Percentiles rank a stretch among this genome's conserved stretches.
Evolutionary conservation across 2,329 filamentous ascomycete species (phyloP).

Genomic region (Apiospora aurea): DNA sequence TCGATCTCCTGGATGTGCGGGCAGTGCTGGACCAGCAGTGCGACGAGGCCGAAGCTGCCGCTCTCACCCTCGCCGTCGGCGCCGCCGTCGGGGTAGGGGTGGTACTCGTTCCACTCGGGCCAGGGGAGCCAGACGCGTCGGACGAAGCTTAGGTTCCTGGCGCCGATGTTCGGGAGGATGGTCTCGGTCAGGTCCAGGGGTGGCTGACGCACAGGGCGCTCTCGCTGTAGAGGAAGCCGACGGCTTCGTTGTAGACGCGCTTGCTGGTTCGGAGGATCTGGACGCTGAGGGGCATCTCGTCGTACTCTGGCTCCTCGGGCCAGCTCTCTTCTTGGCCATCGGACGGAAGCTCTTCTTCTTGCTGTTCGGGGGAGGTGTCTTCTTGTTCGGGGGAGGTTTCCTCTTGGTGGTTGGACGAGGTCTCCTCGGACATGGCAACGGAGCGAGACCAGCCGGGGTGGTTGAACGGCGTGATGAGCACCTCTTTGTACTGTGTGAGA

Average conservation of each 20-base stretch:
- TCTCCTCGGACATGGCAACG: rapidly evolving
- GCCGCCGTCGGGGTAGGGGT: background rate
- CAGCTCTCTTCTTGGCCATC: background rate
- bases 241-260: background rate
- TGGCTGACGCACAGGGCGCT: background rate
- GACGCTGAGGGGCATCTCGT: background rate
- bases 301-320: background rate
- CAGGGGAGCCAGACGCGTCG: background rate
- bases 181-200: too few species aligned
- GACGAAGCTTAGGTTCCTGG: background rate
- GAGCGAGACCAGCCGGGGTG: background rate
- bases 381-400: background rate
- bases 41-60: background rate
- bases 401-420: rapidly evolving
- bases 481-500: background rate
- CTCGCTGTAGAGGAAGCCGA: background rate
- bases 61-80: too few species aligned
- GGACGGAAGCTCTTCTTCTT: too few species aligned
- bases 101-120: background rate
- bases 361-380: background rate
- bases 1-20: background rate
- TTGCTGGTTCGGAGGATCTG: background rate
- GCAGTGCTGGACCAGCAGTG: background rate
- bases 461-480: background rate
- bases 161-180: background rate